A percentile compares a stretch with the other conserved stretches of the same genome.
These are phyloP conservation scores for Ramalina intermedia DNA, from an alignment of 495 filamentous ascomycete genomes.

Conservation along the genomic window DNA sequence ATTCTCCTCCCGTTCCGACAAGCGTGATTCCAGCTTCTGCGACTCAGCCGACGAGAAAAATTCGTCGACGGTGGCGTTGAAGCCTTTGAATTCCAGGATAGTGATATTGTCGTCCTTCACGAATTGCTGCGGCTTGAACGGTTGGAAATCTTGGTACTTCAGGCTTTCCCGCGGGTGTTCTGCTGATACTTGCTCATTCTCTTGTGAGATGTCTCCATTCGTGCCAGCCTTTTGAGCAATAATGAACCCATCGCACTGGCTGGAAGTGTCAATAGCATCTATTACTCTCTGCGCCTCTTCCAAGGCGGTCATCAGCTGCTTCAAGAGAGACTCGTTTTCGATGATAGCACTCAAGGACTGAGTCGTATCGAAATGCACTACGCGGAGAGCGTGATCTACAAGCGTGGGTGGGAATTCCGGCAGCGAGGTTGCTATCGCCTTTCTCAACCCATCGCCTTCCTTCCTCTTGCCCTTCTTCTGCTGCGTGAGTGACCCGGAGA, in stretches of 20 bases:
- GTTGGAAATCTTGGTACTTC: constrained; percentile 90
- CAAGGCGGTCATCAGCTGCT: constrained; percentile 48
- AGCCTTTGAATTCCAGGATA: constrained; percentile 63
- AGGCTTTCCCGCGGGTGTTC: constrained; percentile 30
- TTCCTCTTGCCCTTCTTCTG: constrained; percentile 75
- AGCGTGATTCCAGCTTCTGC: constrained; percentile 71
- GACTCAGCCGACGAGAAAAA: constrained; percentile 95
- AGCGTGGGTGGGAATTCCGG: constrained; percentile 76
- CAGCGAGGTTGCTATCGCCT: constrained; percentile 65
- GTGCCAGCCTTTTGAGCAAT: constrained; percentile 49
- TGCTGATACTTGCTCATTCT: constrained; percentile 19
- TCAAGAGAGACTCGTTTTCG: constrained; percentile 45
- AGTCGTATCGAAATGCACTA: constrained; percentile 49
- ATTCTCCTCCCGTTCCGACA: constrained; percentile 65
- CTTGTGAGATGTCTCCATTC: constrained; percentile 5
- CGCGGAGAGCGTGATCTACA: constrained; percentile 69
- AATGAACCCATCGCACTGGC: constrained; percentile 63
- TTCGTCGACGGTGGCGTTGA: constrained; percentile 87
- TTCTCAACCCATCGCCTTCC: constrained; percentile 55
- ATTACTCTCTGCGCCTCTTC: constrained; percentile 52
- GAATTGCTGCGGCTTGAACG: constrained; percentile 78
- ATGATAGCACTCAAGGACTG: constrained; percentile 54
- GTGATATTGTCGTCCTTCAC: constrained; percentile 45
- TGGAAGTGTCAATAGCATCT: constrained; percentile 38
- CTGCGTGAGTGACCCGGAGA: constrained; percentile 29